These are phyloP conservation scores for Wickerhamiella domercqiae DNA, from an alignment of 805 yeast species.

Conservation along the genomic window DNA sequence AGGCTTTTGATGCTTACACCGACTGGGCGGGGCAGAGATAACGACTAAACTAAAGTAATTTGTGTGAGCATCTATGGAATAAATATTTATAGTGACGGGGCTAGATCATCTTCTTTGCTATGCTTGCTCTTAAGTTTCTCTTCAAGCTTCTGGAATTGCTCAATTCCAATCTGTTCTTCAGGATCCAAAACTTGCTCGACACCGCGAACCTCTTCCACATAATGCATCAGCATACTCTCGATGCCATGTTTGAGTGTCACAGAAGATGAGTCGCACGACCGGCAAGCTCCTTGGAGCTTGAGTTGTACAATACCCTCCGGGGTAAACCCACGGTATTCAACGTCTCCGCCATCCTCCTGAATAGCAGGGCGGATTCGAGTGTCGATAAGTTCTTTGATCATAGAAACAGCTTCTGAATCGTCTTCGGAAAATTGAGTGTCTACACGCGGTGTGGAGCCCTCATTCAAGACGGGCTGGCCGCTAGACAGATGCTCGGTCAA, in stretches of 20 bases:
- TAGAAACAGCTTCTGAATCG: slow-evolving; percentile 65
- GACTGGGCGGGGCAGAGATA: slow-evolving; percentile 3
- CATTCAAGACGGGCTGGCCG: slow-evolving; percentile 37
- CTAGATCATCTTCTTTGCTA: slow-evolving; percentile 12
- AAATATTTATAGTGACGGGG: slow-evolving; percentile 13
- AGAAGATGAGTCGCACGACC: slow-evolving; percentile 79
- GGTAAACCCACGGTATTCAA: slow-evolving; percentile 74
- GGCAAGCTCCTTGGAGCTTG: slow-evolving; percentile 89
- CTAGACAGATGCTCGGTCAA: slow-evolving; percentile 32
- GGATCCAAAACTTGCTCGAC: slow-evolving; percentile 82
- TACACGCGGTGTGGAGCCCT: slow-evolving; percentile 23
- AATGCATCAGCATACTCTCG: slow-evolving; percentile 92
- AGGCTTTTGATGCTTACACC: slow-evolving; percentile 76
- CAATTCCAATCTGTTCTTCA: slow-evolving; percentile 55
- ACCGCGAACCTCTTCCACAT: slow-evolving; percentile 84
- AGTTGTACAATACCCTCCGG: slow-evolving; percentile 81
- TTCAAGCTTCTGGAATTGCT: slow-evolving; percentile 77
- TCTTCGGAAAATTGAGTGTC: slow-evolving; percentile 41
- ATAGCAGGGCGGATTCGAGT: slow-evolving; percentile 96
- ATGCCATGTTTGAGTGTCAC: slow-evolving; percentile 91
- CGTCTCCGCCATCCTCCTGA: slow-evolving; percentile 97
- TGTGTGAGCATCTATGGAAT: not conserved
- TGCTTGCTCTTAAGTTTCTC: slow-evolving; percentile 30
- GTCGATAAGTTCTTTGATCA: slow-evolving; percentile 83
- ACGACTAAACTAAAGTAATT: not conserved